Evolutionary conservation across 2,329 filamentous ascomycete genomes (phyloP), one percentile per base, ranked within the genome.

Genomic region (Beauveria brongniartii): DNA sequence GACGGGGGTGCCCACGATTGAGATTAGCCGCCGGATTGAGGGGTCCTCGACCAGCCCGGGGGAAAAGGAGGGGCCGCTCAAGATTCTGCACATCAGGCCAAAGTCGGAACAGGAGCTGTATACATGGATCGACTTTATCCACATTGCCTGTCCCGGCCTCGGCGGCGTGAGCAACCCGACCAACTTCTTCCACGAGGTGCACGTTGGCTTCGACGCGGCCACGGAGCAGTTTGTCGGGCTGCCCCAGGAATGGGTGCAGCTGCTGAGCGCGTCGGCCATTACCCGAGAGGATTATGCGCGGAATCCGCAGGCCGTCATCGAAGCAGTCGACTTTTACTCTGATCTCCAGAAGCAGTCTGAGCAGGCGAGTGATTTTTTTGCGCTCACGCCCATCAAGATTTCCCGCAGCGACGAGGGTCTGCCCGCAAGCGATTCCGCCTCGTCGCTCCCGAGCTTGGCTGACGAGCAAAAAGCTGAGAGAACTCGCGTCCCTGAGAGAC

Each of bases 51-150:
- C 83, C 26, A 88, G 86, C 57, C 81, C 90, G 9, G 82, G 85
- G 52, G 87, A 87, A 47, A 85, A 89, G 65, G 91, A 95, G 65
- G 85, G 88, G 44, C 81, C 85, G 3, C 87, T 86, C 61, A 89
- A 88, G 71, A 87, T 88, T 3, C 83, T 95, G 60, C 90, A 91
- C 63, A 92, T 93, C 71, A 89, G 88, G 70, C 90, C 95, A 66
- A 92, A 94, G 73, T 89, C 86, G 56, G 92, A 96, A 69, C 90
- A 93, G 69, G 92, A 96, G 66, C 85, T 96, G 60, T 96, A 96
- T 74, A 89, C 92, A 67, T 96, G 92, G 92, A 94, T 96, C 68
- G 92, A 96, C 73, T 89, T 90, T 71, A 92, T 96, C 66, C 96
- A 96, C 72, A 90, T 91, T 67, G 87, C 91, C 66, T 96, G 91